Percentiles rank a stretch among this genome's conserved stretches.
phyloP scores from a whole-genome alignment of 768 basidiomycete species.

The Lentinula aciculospora region DNA sequence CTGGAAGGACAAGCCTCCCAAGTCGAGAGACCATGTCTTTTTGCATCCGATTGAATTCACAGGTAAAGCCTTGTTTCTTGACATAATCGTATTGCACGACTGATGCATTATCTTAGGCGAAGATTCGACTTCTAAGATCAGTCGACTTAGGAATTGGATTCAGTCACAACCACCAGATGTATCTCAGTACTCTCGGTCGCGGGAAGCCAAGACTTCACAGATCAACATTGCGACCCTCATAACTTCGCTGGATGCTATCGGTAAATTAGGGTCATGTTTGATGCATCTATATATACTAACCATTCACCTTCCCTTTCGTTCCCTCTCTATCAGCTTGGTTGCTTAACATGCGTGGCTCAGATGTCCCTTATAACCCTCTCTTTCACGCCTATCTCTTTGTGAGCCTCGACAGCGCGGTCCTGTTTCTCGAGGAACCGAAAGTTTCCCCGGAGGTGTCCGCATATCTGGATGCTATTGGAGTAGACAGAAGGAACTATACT shows the following conservation, averaged over 20 bases:
- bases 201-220: slow-evolving; percentile 52
- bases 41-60: slow-evolving; percentile 70
- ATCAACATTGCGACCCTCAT: slow-evolving; percentile 65
- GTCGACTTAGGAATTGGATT: slow-evolving; percentile 68
- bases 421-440: slow-evolving; percentile 75
- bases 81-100: not conserved
- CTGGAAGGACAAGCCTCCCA: slow-evolving; percentile 74
- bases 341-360: slow-evolving; percentile 84
- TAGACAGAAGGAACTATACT: slow-evolving; percentile 64
- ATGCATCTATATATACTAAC: no score
- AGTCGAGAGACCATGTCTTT: slow-evolving; percentile 60
- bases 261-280: no score
- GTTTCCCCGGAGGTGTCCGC: slow-evolving; percentile 49
- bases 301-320: not conserved
- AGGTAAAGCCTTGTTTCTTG: slow-evolving; percentile 26
- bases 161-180: slow-evolving; percentile 48
- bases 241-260: slow-evolving; percentile 65
- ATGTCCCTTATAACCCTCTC: slow-evolving; percentile 89
- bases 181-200: slow-evolving; percentile 56
- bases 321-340: slow-evolving; percentile 56
- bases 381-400: slow-evolving; percentile 87
- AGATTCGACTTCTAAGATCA: slow-evolving; percentile 67
- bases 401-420: slow-evolving; percentile 47
- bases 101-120: slow-evolving; percentile 32
- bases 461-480: slow-evolving; percentile 52